Evolutionary conservation across 176 grass and related monocot genomes (phyloP).

Genomic region (Secale cereale): DNA sequence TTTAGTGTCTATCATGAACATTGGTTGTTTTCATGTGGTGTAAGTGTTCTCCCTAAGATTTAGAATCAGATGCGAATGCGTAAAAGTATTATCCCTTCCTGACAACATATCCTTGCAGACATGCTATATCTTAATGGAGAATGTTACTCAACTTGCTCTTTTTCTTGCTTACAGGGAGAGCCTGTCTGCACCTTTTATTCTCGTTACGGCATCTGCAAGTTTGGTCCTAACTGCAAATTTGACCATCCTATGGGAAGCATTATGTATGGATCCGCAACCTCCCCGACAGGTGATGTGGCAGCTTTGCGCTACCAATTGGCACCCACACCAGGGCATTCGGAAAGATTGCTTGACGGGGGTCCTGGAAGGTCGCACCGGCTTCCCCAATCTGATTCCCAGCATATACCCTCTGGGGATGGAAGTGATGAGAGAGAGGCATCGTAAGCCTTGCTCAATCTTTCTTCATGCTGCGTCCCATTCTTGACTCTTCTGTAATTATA

Average conservation of each 20-base stretch:
- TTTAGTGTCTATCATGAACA: not conserved
- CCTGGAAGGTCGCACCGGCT: constrained; percentile 28
- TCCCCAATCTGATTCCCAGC: constrained; percentile 36
- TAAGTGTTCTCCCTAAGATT: not conserved
- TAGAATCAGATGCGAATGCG: not conserved
- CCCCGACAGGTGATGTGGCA: constrained; percentile 30
- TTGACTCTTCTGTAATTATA: constrained; percentile 24
- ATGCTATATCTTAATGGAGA: not conserved
- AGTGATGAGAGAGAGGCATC: constrained; percentile 47
- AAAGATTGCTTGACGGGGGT: constrained; percentile 23
- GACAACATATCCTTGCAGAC: not conserved
- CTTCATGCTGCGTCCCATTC: constrained; percentile 27
- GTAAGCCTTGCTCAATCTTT: constrained; percentile 23
- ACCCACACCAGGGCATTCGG: constrained; percentile 38
- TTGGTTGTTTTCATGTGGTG: not conserved
- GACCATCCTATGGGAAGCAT: constrained; percentile 54
- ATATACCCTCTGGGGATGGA: constrained; percentile 44
- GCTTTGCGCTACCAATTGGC: constrained; percentile 34
- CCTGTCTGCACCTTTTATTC: constrained; percentile 80
- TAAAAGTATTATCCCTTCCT: not conserved
- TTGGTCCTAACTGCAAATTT: constrained; percentile 92
- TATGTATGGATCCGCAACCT: constrained; percentile 49
- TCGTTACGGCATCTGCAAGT: constrained; percentile 90
- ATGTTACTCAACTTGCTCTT: not conserved
- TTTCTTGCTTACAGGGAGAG: constrained; percentile 59